Percentiles rank a stretch among this genome's conserved stretches.
Evolutionary conservation across 768 basidiomycete species (phyloP).

Genomic region (Suillus lakei): DNA sequence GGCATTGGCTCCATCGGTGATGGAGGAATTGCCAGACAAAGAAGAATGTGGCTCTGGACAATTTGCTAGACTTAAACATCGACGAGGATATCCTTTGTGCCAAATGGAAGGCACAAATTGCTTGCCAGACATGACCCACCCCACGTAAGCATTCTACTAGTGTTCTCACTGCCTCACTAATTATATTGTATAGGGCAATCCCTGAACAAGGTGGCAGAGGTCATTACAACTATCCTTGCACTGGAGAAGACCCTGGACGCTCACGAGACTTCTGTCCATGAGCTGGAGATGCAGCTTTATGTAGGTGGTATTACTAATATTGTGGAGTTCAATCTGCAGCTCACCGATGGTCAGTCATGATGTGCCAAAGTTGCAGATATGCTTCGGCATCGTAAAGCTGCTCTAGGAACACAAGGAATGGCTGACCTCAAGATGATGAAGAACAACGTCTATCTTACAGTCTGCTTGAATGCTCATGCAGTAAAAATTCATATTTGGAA

Average conservation of each 20-base stretch:
- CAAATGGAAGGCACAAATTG: slow-evolving; percentile 11
- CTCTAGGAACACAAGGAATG: background rate
- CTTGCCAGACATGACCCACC: slow-evolving; percentile 6
- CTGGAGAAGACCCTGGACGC: slow-evolving; percentile 8
- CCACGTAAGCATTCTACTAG: slow-evolving; percentile 4
- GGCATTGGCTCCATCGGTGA: slow-evolving; percentile 13
- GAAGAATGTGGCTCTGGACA: background rate
- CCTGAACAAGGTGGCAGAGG: slow-evolving; percentile 7
- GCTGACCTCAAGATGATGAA: background rate
- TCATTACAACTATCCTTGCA: slow-evolving; percentile 7
- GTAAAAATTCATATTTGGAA: slow-evolving; percentile 19
- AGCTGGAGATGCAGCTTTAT: slow-evolving; percentile 11
- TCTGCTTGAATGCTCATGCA: slow-evolving; percentile 23
- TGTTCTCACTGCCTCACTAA: background rate
- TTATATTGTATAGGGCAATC: background rate
- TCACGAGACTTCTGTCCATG: background rate
- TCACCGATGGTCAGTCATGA: background rate
- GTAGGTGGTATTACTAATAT: background rate
- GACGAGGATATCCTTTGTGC: background rate
- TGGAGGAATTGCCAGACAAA: background rate
- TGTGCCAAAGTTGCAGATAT: background rate
- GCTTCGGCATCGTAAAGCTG: background rate
- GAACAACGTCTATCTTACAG: background rate
- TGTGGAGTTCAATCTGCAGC: slow-evolving; percentile 8
- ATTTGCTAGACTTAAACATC: background rate